phyloP scores from a whole-genome alignment of 2,329 filamentous ascomycete genomes.

The Ophiocordyceps camponoti-saundersi region DNA sequence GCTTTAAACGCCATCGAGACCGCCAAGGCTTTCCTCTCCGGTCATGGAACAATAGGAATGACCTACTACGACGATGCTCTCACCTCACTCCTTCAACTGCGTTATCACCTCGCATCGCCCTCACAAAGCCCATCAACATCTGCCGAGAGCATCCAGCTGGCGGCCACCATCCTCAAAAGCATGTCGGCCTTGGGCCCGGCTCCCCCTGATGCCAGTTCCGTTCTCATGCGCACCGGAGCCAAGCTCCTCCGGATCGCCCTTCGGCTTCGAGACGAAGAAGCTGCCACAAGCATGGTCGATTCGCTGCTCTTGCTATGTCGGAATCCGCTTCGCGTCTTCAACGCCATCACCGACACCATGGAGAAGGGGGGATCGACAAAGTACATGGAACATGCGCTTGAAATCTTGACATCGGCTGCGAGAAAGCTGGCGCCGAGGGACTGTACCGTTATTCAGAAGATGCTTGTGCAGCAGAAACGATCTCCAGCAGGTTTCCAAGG shows the following conservation, averaged over 20 bases:
- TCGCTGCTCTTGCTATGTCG: slow-evolving; percentile 7
- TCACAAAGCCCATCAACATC: not conserved
- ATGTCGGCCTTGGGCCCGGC: slow-evolving; percentile 5
- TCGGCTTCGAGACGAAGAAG: slow-evolving; percentile 4
- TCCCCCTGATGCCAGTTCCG: slow-evolving; percentile 2
- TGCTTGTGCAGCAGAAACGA: slow-evolving; percentile 3
- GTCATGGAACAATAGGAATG: not conserved
- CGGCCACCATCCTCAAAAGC: slow-evolving; percentile 5
- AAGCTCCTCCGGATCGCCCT: slow-evolving; percentile 9
- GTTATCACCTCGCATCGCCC: slow-evolving; percentile 1
- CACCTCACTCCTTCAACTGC: slow-evolving; percentile 2
- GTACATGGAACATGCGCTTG: slow-evolving; percentile 3
- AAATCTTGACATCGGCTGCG: not conserved
- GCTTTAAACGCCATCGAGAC: not conserved
- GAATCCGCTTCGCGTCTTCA: slow-evolving; percentile 7
- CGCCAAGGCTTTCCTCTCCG: not conserved
- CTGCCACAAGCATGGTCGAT: slow-evolving; percentile 6
- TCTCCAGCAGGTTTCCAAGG: slow-evolving; percentile 1
- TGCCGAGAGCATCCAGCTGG: slow-evolving; percentile 1
- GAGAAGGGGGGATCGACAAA: slow-evolving; percentile 2
- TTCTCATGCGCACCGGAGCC: slow-evolving; percentile 6
- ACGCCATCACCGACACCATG: slow-evolving; percentile 2
- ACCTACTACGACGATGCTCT: slow-evolving; percentile 3
- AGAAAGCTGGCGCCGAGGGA: slow-evolving; percentile 4
- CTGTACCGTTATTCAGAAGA: slow-evolving; percentile 3